Base-by-base conservation (phyloP, 2,329 filamentous ascomycete species). In the Monascus ruber region DNA sequence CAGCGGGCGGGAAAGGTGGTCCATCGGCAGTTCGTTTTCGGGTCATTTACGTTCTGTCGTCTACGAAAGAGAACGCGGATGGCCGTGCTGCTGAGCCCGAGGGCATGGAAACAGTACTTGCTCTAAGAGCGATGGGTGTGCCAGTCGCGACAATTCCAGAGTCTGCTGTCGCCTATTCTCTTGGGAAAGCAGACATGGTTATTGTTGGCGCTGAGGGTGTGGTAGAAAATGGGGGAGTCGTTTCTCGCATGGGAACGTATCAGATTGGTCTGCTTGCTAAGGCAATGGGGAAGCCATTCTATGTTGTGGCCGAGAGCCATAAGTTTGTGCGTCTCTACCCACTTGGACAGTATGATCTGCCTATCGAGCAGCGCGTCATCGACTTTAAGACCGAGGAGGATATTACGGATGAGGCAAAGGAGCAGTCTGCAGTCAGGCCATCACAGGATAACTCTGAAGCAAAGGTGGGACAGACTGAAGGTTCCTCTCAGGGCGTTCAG, bases 271-370 rank as follows among this genome's bases (percentile, higher is more conserved):
- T 86, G 49, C 68, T 95, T 38, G 87, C 88, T 4, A 80, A 81
- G 52, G 74, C 74, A 9, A 73, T 75, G 44, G 77, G 80, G 31
- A 80, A 85, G 46, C 83, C 83, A 0, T 85, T 96, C 51, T 94
- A 93, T 55, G 87, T 94, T 11, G 87, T 91, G 4, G 83, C 83
- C 1, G 91, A 98, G 68, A 93, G 85, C 53, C 91, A 98, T 70
- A 98, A 98, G 66, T 95, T 98, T 57, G 86, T 93, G 34, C 76
- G 87, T 52, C 73, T 91, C 40, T 91, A 88, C 53, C 85, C 89
- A 1, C 67, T 91, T 24, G 79, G 81, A 46, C 86, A 94, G 63
- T 77, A 81, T 42, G 84, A 91, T 55, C 68, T 94, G 42, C 84
- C 84, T 0, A 79, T 94, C 48, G 75, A 82, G 55, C 86, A 94